These are phyloP conservation scores for Fusarium sp. DNA, from an alignment of 2,329 filamentous ascomycete species.

Conservation along the genomic window DNA sequence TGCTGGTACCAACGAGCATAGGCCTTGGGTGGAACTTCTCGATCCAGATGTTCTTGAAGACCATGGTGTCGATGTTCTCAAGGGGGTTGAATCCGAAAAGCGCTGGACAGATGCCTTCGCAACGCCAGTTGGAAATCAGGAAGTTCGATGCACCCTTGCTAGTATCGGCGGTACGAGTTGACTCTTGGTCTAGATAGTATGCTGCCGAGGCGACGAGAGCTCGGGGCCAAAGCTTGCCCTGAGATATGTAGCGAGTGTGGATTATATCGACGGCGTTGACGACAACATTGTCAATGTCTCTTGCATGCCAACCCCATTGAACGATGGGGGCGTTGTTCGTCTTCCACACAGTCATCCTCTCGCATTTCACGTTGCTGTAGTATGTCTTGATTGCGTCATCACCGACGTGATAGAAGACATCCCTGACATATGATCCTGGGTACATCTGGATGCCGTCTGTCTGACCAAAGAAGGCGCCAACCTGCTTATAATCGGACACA, in stretches of 20 bases:
- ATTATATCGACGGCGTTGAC: not conserved
- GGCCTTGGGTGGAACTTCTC: not conserved
- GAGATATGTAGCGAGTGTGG: not conserved
- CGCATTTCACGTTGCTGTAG: not conserved
- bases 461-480: not conserved
- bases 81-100: slow-evolving; percentile 38
- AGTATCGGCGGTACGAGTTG: slow-evolving; percentile 29
- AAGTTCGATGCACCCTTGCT: slow-evolving; percentile 29
- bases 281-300: not conserved
- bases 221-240: not conserved
- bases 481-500: not conserved
- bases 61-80: slow-evolving; percentile 18
- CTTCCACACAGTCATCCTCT: not conserved
- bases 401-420: not conserved
- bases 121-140: slow-evolving; percentile 35
- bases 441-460: not conserved
- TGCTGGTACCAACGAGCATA: too few relatives aligned
- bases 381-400: not conserved
- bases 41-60: not conserved
- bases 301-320: not conserved
- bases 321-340: not conserved
- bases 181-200: slow-evolving; percentile 23
- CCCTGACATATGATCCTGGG: not conserved
- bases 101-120: slow-evolving; percentile 39
- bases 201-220: not conserved